These are phyloP conservation scores for Loxodes magnus DNA, from an alignment of 73 alveolate genomes.

Conservation along the genomic window DNA sequence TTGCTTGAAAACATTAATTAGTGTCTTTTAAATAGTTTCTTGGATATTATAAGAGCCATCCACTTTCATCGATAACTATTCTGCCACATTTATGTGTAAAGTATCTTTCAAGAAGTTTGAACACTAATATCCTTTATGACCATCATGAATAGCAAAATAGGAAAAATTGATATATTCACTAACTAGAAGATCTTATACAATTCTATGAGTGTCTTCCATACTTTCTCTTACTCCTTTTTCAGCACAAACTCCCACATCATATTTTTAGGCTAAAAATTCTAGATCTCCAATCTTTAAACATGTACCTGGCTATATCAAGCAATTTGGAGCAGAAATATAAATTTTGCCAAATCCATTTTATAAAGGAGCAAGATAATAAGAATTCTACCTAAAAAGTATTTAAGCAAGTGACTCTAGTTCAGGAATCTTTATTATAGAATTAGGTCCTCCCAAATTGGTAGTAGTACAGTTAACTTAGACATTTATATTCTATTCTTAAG, in stretches of 20 bases:
- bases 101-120: constrained; percentile 37
- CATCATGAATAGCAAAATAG: constrained; percentile 65
- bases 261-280: constrained; percentile 7
- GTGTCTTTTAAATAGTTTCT: background rate
- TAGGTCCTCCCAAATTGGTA: background rate
- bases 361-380: background rate
- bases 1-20: constrained; percentile 13
- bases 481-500: background rate
- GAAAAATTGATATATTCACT: constrained; percentile 36
- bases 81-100: constrained; percentile 30
- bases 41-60: constrained; percentile 6
- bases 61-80: constrained; percentile 6
- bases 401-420: no score
- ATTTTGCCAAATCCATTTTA: background rate
- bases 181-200: constrained; percentile 16
- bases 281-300: background rate
- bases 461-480: background rate
- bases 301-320: background rate
- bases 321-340: background rate
- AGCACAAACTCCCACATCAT: constrained; percentile 9
- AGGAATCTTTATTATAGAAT: background rate
- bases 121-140: constrained; percentile 61
- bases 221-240: constrained; percentile 1
- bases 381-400: no score
- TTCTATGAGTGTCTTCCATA: constrained; percentile 15